Evolutionary conservation across 805 yeast genomes (phyloP).

Genomic region (Myxozyma sirexii): DNA sequence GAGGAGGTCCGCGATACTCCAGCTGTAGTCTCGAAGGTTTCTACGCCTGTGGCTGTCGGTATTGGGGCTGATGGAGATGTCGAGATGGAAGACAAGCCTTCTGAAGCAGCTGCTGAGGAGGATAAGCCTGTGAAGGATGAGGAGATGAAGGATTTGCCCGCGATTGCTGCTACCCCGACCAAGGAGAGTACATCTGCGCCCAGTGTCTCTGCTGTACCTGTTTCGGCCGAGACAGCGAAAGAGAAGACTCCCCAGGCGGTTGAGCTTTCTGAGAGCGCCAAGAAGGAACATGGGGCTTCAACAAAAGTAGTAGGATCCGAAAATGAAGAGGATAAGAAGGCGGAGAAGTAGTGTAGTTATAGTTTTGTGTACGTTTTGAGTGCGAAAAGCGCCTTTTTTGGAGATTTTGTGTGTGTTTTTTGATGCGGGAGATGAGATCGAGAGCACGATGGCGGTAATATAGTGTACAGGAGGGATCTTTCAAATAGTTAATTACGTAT

Average conservation of each 20-base stretch:
- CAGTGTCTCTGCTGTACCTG: background rate
- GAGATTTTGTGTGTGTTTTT: no score
- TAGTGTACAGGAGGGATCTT: no score
- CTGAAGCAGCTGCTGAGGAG: constrained; percentile 1
- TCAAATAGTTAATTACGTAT: no score
- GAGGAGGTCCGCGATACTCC: background rate
- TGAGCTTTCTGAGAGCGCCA: background rate
- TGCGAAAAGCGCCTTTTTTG: no score
- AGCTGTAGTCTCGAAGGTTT: background rate
- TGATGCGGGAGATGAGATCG: no score
- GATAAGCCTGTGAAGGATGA: constrained; percentile 17
- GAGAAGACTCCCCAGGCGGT: background rate
- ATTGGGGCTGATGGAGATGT: constrained; percentile 3
- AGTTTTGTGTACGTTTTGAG: no score
- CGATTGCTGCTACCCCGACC: background rate
- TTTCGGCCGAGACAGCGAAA: background rate
- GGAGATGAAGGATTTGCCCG: constrained; percentile 4
- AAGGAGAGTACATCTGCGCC: background rate
- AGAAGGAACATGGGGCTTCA: background rate
- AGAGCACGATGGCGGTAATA: no score
- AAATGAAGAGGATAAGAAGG: no score
- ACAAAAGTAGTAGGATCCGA: no score
- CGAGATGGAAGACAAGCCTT: constrained; percentile 5
- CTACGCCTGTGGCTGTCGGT: background rate
- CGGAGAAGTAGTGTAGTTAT: no score